phyloP scores from a whole-genome alignment of 805 yeast species.

The Millerago galiae region DNA sequence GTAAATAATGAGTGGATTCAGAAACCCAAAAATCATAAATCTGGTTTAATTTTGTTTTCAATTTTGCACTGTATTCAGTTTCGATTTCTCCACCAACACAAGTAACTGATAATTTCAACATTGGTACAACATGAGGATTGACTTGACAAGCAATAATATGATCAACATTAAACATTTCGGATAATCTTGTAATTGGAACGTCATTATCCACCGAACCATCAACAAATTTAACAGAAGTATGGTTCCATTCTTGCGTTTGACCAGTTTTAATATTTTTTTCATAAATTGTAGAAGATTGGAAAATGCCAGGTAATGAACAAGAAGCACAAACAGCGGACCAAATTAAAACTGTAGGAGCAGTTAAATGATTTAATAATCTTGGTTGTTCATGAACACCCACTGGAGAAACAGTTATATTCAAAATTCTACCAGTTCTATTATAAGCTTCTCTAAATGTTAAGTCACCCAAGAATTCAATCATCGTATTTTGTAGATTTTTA shows the following conservation, averaged over 20 bases:
- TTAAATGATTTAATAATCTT: constrained; percentile 66
- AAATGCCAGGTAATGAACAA: constrained; percentile 89
- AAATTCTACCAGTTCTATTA: constrained; percentile 86
- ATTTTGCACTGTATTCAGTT: constrained; percentile 47
- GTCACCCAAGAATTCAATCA: constrained; percentile 78
- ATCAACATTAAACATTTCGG: constrained; percentile 96
- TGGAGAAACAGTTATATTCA: constrained; percentile 91
- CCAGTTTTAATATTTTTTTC: constrained; percentile 78
- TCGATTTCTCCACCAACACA: constrained; percentile 67
- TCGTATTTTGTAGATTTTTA: constrained; percentile 60
- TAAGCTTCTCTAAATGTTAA: constrained; percentile 92
- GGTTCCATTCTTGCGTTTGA: constrained; percentile 75
- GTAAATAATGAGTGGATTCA: constrained; percentile 75
- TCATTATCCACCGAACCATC: constrained; percentile 97
- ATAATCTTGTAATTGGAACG: constrained; percentile 79
- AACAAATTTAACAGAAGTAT: constrained; percentile 69
- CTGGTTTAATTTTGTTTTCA: constrained; percentile 46
- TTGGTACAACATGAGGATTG: constrained; percentile 92
- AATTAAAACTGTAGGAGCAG: constrained; percentile 74
- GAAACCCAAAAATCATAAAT: constrained; percentile 53
- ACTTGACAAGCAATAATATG: constrained; percentile 98
- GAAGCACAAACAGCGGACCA: constrained; percentile 93
- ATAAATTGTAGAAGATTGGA: constrained; percentile 77
- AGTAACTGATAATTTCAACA: constrained; percentile 60
- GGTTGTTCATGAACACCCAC: constrained; percentile 91